These are phyloP conservation scores for Wallacemonas sp. DNA, from an alignment of 208 protist species.

Conservation along the genomic window DNA sequence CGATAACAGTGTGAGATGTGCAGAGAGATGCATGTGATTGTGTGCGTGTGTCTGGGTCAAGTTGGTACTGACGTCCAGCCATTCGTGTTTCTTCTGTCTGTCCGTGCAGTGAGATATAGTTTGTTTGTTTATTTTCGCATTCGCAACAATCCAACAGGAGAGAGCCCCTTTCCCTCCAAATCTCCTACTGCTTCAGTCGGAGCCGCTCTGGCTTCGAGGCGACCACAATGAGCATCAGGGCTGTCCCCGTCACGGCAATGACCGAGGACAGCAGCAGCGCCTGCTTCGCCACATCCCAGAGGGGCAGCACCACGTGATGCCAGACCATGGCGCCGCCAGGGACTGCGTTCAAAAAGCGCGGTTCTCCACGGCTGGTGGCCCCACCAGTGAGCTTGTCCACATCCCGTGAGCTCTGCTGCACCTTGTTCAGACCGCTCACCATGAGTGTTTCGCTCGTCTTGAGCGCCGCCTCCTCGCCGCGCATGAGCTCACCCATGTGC, in stretches of 20 bases:
- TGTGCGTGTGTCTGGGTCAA: slow-evolving; percentile 11
- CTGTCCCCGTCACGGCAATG: slow-evolving; percentile 30
- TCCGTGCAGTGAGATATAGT: too few species aligned
- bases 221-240: slow-evolving; percentile 53
- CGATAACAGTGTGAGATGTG: too few species aligned
- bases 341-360: slow-evolving; percentile 29
- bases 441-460: slow-evolving; percentile 45
- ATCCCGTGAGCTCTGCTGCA: slow-evolving; percentile 27
- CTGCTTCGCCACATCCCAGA: slow-evolving; percentile 66
- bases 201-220: slow-evolving; percentile 36
- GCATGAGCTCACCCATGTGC: slow-evolving; percentile 63
- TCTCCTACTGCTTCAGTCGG: neutral
- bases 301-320: slow-evolving; percentile 46
- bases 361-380: slow-evolving; percentile 7
- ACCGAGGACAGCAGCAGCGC: slow-evolving; percentile 44
- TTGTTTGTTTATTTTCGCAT: too few species aligned
- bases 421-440: slow-evolving; percentile 41
- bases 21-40: neutral
- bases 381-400: slow-evolving; percentile 32
- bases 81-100: slow-evolving; percentile 11
- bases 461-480: slow-evolving; percentile 43
- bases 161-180: neutral
- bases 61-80: neutral
- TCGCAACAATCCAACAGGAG: too few species aligned
- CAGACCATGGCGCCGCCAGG: slow-evolving; percentile 56